Evolutionary conservation across 495 filamentous ascomycete species (phyloP).

Genomic region (Aspergillus ostianus): DNA sequence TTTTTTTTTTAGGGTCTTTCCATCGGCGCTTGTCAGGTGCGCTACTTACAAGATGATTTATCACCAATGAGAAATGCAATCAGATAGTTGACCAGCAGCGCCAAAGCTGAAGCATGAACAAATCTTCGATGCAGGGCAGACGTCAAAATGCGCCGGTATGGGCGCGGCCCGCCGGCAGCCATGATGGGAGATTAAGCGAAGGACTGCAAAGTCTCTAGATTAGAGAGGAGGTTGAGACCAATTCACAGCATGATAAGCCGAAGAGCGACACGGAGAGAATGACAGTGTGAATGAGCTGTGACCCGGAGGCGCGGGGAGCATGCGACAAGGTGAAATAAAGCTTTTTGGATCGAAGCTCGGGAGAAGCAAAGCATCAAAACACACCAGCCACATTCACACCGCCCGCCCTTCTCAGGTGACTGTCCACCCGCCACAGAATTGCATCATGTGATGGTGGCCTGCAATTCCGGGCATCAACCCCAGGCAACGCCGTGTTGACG

Average conservation of each 20-base stretch:
- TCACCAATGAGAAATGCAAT: constrained; percentile 67
- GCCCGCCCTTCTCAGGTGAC: constrained; percentile 26
- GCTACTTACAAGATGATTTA: constrained; percentile 63
- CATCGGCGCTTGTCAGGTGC: not conserved
- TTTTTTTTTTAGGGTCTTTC: not conserved
- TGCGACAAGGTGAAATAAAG: constrained; percentile 2
- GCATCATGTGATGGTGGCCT: constrained; percentile 40
- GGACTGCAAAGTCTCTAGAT: constrained; percentile 29
- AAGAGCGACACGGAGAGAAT: constrained; percentile 10
- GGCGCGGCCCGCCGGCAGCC: constrained; percentile 48
- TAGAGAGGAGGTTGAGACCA: constrained; percentile 18
- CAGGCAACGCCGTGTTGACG: constrained; percentile 18
- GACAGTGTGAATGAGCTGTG: not conserved
- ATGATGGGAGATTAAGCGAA: constrained; percentile 36
- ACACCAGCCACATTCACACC: constrained; percentile 31
- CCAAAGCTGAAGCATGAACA: constrained; percentile 64
- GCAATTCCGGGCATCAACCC: constrained; percentile 27
- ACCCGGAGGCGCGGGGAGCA: constrained; percentile 2
- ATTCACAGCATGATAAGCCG: constrained; percentile 39
- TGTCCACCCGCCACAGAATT: constrained; percentile 13
- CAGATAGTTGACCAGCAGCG: constrained; percentile 70
- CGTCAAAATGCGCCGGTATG: constrained; percentile 87
- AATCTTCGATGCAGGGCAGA: constrained; percentile 87
- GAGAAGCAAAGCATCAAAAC: constrained; percentile 37
- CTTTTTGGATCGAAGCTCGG: not conserved